Base-by-base conservation (phyloP, 225 moss, liverwort and hornwort species). In the Takakia lepidozioides region DNA sequence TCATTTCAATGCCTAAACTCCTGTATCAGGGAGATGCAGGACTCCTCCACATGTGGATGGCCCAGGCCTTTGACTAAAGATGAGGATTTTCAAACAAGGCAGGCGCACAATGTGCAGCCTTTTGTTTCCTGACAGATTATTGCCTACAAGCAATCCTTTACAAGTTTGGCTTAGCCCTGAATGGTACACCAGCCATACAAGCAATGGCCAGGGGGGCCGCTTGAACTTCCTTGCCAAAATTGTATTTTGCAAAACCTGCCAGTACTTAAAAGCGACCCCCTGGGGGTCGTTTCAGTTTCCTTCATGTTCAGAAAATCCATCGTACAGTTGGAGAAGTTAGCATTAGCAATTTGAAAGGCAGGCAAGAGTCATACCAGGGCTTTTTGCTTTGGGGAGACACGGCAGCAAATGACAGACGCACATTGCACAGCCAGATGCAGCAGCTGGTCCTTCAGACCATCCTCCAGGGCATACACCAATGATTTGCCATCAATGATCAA, bases 371-470 rank as follows among this genome's bases (percentile, higher is more conserved):
- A 64, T 55, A 78, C 74, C 74, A 75, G 26, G n/a, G 80, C 75
- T 45, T 81, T 81, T 47, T 81, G 80, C 44, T 81, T 81, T 17
- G 80, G 80, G 47, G 80, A 81, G 58, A 81, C 80, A 43, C 80
- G 70, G 48, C 80, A 81, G 22, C 80, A 81, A 37, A 81, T 74
- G 29, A 81, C 80, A 23, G 80, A 74, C 20, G 80, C 57, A 59
- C 80, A 81, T 23, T 55, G 71, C 6, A 64, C 70, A 23, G 71
- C 80, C 22, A 81, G 55, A 21, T 54, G 56, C 20, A 81, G 64
- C 3, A 81, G 36, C 28, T 49, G 63, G 10, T 52, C 59, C 51
- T 81, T 81, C 61, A 81, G 23, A 20, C 46, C 67, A 40, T 81
- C 71, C 2, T 81, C 75, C 24, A 81, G 57, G 0, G 71, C 80